Percentiles rank a stretch among this genome's conserved stretches.
Conservation (phyloP, 768 basidiomycete genomes). For the Mycena capillaripes region DNA sequence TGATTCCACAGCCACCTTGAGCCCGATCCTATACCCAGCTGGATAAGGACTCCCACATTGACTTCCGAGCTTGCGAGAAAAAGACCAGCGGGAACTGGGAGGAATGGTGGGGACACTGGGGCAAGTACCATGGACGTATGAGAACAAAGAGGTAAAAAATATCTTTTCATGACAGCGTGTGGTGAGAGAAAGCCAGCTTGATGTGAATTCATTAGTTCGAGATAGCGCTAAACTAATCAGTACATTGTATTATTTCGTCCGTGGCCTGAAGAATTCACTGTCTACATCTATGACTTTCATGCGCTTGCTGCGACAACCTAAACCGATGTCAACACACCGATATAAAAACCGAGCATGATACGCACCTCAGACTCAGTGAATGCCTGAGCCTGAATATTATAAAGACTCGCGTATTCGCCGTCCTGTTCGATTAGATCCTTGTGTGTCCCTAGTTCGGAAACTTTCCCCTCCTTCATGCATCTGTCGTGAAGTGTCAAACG, state of each 20-base stretch:
- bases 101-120: too few species aligned
- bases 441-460: slow-evolving; percentile 26
- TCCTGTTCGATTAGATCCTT: slow-evolving; percentile 14
- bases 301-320: neutral
- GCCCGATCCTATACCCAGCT: neutral
- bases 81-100: too few species aligned
- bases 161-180: too few species aligned
- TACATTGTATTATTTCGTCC: too few species aligned
- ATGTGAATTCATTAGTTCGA: too few species aligned
- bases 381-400: slow-evolving; percentile 46
- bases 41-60: neutral
- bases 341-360: neutral
- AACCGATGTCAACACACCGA: neutral
- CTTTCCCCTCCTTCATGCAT: slow-evolving; percentile 31
- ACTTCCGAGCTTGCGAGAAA: too few species aligned
- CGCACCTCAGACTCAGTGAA: slow-evolving; percentile 28
- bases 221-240: too few species aligned
- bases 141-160: too few species aligned
- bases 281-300: neutral
- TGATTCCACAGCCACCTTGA: neutral
- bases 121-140: too few species aligned
- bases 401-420: slow-evolving; percentile 27
- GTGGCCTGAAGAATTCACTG: too few species aligned
- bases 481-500: neutral
- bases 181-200: too few species aligned